Evolutionary conservation across 495 filamentous ascomycete species (phyloP).

Genomic region (Hypoxylon lienhwacheense): DNA sequence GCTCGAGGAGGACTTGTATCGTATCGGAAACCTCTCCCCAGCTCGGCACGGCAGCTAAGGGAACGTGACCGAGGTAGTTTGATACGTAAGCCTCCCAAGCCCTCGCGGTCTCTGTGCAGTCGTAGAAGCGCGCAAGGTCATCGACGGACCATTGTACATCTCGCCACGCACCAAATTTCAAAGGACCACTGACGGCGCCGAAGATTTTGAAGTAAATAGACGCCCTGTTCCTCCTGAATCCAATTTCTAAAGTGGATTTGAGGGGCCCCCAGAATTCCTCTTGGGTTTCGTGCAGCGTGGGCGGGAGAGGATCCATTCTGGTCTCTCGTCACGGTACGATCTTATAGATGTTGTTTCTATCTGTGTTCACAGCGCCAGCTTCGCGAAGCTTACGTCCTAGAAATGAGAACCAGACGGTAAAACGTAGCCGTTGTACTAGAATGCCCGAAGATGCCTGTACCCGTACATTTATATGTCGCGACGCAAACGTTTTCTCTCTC

Average conservation of each 20-base stretch:
- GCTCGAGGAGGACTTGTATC: not conserved
- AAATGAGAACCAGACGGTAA: too few relatives aligned
- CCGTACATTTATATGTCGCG: too few relatives aligned
- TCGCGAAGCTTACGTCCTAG: too few relatives aligned
- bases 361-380: too few relatives aligned
- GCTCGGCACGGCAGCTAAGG: not conserved
- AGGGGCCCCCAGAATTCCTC: not conserved
- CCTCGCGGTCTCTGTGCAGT: not conserved
- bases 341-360: too few relatives aligned
- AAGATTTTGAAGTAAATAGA: constrained; percentile 1
- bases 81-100: not conserved
- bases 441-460: too few relatives aligned
- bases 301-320: constrained; percentile 2
- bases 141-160: constrained; percentile 1
- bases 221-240: not conserved
- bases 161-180: not conserved
- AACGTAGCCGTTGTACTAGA: too few relatives aligned
- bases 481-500: too few relatives aligned
- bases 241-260: not conserved
- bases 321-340: not conserved
- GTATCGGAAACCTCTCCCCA: not conserved
- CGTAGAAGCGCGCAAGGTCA: constrained; percentile 16
- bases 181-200: not conserved
- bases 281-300: not conserved
- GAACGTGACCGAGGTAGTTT: not conserved